phyloP scores from a whole-genome alignment of 129 eudicot genomes.

The Chrysanthemum makinoi region DNA sequence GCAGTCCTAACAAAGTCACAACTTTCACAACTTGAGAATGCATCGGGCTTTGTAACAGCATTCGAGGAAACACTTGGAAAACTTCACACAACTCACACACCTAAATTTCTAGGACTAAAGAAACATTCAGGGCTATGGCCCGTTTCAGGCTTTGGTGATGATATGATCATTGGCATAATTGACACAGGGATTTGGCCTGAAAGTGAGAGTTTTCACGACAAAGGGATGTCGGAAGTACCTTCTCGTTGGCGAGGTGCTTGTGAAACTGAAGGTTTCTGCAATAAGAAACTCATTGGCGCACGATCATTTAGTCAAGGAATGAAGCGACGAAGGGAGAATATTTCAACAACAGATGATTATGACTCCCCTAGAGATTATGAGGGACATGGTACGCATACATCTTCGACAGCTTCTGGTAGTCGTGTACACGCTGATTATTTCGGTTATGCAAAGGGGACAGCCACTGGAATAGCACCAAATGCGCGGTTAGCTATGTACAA shows the following conservation, averaged over 20 bases:
- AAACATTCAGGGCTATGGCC: conserved; percentile 48
- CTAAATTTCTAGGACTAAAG: conserved; percentile 38
- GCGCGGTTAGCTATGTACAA: conserved; percentile 64
- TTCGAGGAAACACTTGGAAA: conserved; percentile 42
- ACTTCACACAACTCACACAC: conserved; percentile 46
- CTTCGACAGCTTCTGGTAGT: conserved; percentile 48
- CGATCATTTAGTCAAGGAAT: conserved; percentile 46
- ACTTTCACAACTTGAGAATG: conserved; percentile 25
- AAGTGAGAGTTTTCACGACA: conserved; percentile 47
- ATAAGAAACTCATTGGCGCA: conserved; percentile 48
- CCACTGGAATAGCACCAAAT: conserved; percentile 48
- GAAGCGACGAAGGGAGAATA: conserved; percentile 32
- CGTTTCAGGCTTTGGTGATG: conserved; percentile 39
- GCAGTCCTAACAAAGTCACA: conserved; percentile 36
- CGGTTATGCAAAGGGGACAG: conserved; percentile 52
- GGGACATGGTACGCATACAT: conserved; percentile 58
- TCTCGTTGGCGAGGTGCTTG: conserved; percentile 53
- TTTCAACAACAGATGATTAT: conserved; percentile 36
- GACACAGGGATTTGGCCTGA: conserved; percentile 63
- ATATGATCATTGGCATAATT: conserved; percentile 45
- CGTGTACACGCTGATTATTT: conserved; percentile 37
- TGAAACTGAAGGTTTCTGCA: conserved; percentile 37
- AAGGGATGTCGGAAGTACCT: conserved; percentile 47
- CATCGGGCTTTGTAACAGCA: conserved; percentile 34
- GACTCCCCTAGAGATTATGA: conserved; percentile 48